Percentiles rank a stretch among this genome's conserved stretches.
Evolutionary conservation across 495 filamentous ascomycete species (phyloP).

Genomic region (Trichocladium uniseriatum): DNA sequence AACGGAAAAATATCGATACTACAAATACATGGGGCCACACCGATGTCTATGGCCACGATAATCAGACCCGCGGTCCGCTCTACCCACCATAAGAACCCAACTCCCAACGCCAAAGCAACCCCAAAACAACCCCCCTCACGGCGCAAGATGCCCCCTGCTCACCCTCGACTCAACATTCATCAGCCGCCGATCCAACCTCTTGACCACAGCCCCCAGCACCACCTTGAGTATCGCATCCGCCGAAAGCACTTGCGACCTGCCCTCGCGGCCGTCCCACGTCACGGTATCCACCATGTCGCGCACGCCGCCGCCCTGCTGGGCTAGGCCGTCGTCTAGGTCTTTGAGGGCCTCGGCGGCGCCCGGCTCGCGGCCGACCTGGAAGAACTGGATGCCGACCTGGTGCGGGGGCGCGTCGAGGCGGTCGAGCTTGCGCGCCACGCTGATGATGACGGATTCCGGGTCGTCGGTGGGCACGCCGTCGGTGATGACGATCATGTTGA

Average conservation of each 20-base stretch:
- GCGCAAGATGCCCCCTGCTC: slow-evolving; percentile 1
- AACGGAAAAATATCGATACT: too few relatives aligned
- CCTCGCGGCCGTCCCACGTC: slow-evolving; percentile 48
- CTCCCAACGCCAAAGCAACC: too few relatives aligned
- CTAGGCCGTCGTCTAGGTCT: slow-evolving; percentile 72
- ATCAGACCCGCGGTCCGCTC: too few relatives aligned
- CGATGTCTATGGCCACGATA: too few relatives aligned
- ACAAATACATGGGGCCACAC: too few relatives aligned
- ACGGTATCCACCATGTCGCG: slow-evolving; percentile 95
- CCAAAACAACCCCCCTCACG: neutral
- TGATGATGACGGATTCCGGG: slow-evolving; percentile 59
- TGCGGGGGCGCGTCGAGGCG: slow-evolving; percentile 60
- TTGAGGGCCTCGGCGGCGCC: slow-evolving; percentile 54
- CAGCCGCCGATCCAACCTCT: slow-evolving; percentile 44
- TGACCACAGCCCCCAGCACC: slow-evolving; percentile 67
- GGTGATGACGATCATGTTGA: slow-evolving; percentile 92
- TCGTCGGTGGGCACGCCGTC: slow-evolving; percentile 77
- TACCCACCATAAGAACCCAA: too few relatives aligned
- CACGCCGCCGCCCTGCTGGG: slow-evolving; percentile 41
- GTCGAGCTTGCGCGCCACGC: slow-evolving; percentile 62
- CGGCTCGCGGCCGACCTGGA: slow-evolving; percentile 78
- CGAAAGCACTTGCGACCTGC: slow-evolving; percentile 28
- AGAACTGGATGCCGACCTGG: slow-evolving; percentile 94
- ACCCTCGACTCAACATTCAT: slow-evolving; percentile 9
- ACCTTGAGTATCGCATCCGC: slow-evolving; percentile 70